A percentile compares a stretch with the other conserved stretches of the same genome.
Evolutionary conservation across 495 filamentous ascomycete species (phyloP).

Genomic region (Neurospora sp.): DNA sequence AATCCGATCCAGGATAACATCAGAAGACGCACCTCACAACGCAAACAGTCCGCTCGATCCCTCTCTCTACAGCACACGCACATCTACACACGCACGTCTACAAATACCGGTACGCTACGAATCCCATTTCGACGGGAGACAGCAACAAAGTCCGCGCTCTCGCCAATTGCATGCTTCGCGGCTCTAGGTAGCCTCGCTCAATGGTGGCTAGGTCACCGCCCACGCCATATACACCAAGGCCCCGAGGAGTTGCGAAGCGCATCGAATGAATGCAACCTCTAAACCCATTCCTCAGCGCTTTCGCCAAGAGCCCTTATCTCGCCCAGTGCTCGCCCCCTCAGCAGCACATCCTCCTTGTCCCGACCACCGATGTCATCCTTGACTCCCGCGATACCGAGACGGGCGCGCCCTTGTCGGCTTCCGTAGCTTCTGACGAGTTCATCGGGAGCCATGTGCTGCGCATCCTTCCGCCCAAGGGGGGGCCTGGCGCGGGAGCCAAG

Average conservation of each 20-base stretch:
- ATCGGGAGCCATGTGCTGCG: conserved; percentile 93
- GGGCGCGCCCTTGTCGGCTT: conserved; percentile 63
- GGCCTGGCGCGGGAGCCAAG: conserved; percentile 48
- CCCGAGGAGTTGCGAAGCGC: conserved; percentile 15
- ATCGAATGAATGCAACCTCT: conserved; percentile 85
- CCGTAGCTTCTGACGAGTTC: conserved; percentile 85
- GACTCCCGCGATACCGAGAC: conserved; percentile 84
- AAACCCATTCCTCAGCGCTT: conserved; percentile 96
- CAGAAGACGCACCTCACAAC: too few relatives aligned
- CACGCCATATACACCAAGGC: conserved; percentile 8
- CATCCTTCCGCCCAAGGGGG: conserved; percentile 50
- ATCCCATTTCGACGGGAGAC: background rate
- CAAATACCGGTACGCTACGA: background rate
- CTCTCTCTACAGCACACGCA: background rate
- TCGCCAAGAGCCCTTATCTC: conserved; percentile 91
- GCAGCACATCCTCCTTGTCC: conserved; percentile 90
- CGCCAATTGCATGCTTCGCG: conserved; percentile 5
- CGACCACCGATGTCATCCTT: conserved; percentile 81
- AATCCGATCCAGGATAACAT: background rate
- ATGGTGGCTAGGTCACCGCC: conserved; percentile 15
- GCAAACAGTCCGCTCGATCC: background rate
- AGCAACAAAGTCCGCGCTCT: background rate
- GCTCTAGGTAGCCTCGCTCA: conserved; percentile 5
- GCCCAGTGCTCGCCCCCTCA: conserved; percentile 87
- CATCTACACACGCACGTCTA: background rate